A percentile compares a stretch with the other conserved stretches of the same genome.
Conservation (phyloP, 2,329 filamentous ascomycete genomes). For the Neospermospora avenae region DNA sequence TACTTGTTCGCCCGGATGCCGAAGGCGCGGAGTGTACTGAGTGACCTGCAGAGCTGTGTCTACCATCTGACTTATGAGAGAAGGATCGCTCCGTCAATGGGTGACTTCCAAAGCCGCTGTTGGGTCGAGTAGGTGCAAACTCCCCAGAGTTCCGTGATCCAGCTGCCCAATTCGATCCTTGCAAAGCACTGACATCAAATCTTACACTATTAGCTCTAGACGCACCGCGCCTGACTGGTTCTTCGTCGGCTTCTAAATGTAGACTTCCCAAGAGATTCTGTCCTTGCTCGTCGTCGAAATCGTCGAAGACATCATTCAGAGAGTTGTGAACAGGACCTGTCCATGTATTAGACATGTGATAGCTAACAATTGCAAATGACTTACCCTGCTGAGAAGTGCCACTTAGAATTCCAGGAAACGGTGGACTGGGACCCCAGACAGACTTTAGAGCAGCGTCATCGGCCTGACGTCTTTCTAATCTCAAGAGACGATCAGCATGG, state of each 20-base stretch:
- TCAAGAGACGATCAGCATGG: constrained; percentile 58
- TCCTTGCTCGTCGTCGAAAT: constrained; percentile 79
- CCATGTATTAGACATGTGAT: not conserved
- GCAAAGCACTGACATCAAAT: constrained; percentile 93
- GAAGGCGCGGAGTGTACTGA: constrained; percentile 71
- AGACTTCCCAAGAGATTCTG: constrained; percentile 77
- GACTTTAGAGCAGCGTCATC: constrained; percentile 72
- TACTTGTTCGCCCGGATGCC: constrained; percentile 78
- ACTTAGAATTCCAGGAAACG: constrained; percentile 81
- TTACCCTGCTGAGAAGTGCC: constrained; percentile 85
- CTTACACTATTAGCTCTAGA: constrained; percentile 96
- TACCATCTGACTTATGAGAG: constrained; percentile 93
- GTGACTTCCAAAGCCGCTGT: constrained; percentile 74
- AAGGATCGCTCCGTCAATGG: constrained; percentile 85
- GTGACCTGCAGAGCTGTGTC: constrained; percentile 89
- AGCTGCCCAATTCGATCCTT: constrained; percentile 82
- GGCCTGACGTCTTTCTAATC: constrained; percentile 64
- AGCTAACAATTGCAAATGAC: constrained; percentile 29
- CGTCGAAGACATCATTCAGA: constrained; percentile 81
- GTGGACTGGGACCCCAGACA: constrained; percentile 87
- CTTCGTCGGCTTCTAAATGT: constrained; percentile 83
- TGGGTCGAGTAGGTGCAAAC: constrained; percentile 71
- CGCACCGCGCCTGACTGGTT: constrained; percentile 78
- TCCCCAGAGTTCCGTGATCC: constrained; percentile 80
- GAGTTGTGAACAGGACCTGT: constrained; percentile 76